Evolutionary conservation across 2,329 filamentous ascomycete species (phyloP).

Genomic region (Fusarium pseudocircinatum): DNA sequence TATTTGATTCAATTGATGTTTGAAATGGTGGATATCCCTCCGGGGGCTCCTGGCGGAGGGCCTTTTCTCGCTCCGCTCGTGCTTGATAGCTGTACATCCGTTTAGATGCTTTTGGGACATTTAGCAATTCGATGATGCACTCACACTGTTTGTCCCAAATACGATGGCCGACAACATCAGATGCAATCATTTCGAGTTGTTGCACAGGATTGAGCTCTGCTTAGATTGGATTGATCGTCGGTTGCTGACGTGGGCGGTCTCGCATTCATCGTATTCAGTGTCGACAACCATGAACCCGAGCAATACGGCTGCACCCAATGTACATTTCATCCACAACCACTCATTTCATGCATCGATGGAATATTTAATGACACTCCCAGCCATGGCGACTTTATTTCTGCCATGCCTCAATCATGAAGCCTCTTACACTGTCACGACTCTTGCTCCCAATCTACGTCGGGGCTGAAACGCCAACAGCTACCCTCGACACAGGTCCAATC

Average conservation of each 20-base stretch:
- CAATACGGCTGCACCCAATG: not conserved
- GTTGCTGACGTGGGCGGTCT: not conserved
- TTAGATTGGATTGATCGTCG: not conserved
- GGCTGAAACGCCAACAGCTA: slow-evolving; percentile 12
- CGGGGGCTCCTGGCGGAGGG: not conserved
- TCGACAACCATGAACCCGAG: not conserved
- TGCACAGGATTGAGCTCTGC: no score
- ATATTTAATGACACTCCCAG: not conserved
- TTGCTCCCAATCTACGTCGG: not conserved
- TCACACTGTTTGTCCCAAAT: not conserved
- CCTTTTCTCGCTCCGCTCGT: not conserved
- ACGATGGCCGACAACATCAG: no score
- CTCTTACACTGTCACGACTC: not conserved
- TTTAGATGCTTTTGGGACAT: no score
- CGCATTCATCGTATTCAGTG: slow-evolving; percentile 4
- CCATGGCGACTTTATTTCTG: not conserved
- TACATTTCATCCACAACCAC: not conserved
- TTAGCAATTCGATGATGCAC: not conserved
- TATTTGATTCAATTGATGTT: not conserved
- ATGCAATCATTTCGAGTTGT: no score
- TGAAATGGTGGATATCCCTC: not conserved
- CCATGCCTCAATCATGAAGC: slow-evolving; percentile 8
- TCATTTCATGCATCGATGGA: not conserved
- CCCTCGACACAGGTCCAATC: slow-evolving; percentile 29
- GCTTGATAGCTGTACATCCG: no score